A percentile compares a stretch with the other conserved stretches of the same genome.
Evolutionary conservation across 192 early-diverging fungal genomes (phyloP).

Genomic region (Rhizophagus prolifer): DNA sequence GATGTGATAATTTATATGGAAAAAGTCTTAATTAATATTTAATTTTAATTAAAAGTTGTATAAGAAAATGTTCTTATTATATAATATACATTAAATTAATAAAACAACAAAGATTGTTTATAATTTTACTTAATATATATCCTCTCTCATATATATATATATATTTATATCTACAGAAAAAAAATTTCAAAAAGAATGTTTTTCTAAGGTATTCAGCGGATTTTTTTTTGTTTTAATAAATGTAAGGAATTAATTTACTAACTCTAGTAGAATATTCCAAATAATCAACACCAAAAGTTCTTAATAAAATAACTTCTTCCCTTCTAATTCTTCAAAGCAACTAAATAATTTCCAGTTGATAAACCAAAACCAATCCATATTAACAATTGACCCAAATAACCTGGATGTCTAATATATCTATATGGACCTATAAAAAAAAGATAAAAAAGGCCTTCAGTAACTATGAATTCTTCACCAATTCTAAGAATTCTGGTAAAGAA

Average conservation of each 20-base stretch:
- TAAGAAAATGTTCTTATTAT: background rate
- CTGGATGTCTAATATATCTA: constrained; percentile 39
- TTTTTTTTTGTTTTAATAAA: background rate
- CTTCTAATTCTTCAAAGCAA: constrained; percentile 31
- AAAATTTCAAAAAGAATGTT: too few species aligned
- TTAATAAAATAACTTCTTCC: constrained; percentile 39
- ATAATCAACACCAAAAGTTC: constrained; percentile 42
- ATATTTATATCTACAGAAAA: too few species aligned
- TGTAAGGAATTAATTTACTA: constrained; percentile 17
- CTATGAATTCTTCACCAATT: constrained; percentile 34
- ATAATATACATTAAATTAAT: background rate
- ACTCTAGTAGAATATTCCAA: constrained; percentile 35
- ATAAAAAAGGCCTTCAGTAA: constrained; percentile 22
- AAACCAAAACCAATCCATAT: constrained; percentile 40
- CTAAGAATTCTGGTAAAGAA: constrained; percentile 35
- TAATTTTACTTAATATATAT: too few species aligned
- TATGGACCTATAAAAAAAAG: too few species aligned
- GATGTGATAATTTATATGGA: too few species aligned
- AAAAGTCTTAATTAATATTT: too few species aligned
- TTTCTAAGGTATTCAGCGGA: too few species aligned
- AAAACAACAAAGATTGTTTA: background rate
- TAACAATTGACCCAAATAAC: constrained; percentile 34
- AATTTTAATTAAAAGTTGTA: too few species aligned
- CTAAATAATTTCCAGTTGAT: constrained; percentile 28
- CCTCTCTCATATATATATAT: too few species aligned